Conservation (phyloP, 345 rosid species). For the Litchi chinensis region DNA sequence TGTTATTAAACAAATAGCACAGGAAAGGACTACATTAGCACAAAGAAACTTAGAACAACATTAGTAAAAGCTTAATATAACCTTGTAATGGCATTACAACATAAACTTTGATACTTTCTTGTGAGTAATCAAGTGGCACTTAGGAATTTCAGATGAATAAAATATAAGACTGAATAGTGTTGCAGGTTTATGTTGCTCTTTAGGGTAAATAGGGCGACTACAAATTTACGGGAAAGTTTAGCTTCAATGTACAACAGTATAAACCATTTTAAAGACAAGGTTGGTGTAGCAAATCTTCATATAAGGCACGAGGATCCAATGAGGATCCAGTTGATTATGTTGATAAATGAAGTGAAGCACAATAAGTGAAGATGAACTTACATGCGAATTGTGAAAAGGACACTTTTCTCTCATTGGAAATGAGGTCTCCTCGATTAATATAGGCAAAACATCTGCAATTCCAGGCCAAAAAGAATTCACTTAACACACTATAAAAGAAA, state of each 20-base stretch:
- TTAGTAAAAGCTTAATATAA: no score
- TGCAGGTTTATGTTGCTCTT: not conserved
- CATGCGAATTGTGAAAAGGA: conserved; percentile 44
- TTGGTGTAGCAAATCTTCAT: not conserved
- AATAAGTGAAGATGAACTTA: conserved; percentile 28
- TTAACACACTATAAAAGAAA: conserved; percentile 9
- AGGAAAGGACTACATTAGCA: no score
- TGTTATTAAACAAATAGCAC: no score
- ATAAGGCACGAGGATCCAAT: conserved; percentile 2
- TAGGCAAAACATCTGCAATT: conserved; percentile 60
- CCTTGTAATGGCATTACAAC: not conserved
- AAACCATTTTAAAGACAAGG: not conserved
- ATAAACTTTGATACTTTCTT: not conserved
- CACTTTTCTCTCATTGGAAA: conserved; percentile 45
- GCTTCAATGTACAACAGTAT: not conserved
- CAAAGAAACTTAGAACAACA: not conserved
- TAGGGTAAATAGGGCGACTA: not conserved
- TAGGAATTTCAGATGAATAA: not conserved
- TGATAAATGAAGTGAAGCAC: not conserved
- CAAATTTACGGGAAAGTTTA: not conserved
- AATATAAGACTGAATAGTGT: not conserved
- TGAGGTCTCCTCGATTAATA: conserved; percentile 51
- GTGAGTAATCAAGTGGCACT: not conserved
- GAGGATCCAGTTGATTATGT: not conserved
- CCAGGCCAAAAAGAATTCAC: conserved; percentile 18